phyloP scores from a whole-genome alignment of 1,139 yeast species.

The Yamadazyma mexicana region DNA sequence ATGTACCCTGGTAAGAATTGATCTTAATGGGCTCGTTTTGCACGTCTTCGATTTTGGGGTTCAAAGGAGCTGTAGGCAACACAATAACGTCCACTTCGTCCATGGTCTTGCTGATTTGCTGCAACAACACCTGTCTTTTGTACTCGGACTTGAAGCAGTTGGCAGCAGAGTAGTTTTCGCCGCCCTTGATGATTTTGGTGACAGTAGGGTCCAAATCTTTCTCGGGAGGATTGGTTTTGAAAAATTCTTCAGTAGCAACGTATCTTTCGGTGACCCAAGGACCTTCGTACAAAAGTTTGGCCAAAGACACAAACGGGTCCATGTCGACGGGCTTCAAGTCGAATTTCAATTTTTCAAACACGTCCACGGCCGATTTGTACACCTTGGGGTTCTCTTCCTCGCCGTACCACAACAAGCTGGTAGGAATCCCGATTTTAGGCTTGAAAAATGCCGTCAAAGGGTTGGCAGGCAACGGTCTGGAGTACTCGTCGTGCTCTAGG shows the following conservation, averaged over 20 bases:
- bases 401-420: constrained; percentile 71
- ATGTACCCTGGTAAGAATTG: constrained; percentile 91
- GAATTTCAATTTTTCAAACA: constrained; percentile 48
- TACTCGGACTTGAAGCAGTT: constrained; percentile 84
- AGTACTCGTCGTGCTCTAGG: constrained; percentile 71
- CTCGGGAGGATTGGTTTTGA: constrained; percentile 71
- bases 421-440: constrained; percentile 78
- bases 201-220: constrained; percentile 82
- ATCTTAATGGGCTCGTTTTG: constrained; percentile 75
- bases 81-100: constrained; percentile 68
- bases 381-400: constrained; percentile 75
- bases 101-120: constrained; percentile 58
- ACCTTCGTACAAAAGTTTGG: constrained; percentile 91
- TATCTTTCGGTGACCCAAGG: constrained; percentile 99
- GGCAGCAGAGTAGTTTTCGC: constrained; percentile 75
- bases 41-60: constrained; percentile 75
- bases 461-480: constrained; percentile 68
- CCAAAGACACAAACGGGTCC: constrained; percentile 72
- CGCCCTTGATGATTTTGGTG: constrained; percentile 70
- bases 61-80: constrained; percentile 92
- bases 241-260: constrained; percentile 75
- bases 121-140: constrained; percentile 72
- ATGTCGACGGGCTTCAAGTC: constrained; percentile 65
- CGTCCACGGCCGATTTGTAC: constrained; percentile 59
- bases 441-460: constrained; percentile 58